phyloP scores from a whole-genome alignment of 805 yeast species.

The Candida oleophila region DNA sequence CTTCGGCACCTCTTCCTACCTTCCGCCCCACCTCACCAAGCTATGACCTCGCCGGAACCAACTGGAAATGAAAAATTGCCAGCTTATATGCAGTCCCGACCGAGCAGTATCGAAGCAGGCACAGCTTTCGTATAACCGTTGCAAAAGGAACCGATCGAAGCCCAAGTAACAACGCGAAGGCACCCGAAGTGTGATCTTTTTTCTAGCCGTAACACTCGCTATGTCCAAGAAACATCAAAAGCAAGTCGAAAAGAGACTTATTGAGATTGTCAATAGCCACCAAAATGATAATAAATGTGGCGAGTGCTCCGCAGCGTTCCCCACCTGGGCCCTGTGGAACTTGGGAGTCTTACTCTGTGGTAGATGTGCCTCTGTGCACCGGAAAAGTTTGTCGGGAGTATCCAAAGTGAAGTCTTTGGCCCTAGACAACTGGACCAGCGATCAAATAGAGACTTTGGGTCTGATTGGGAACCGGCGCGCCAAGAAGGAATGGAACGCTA shows the following conservation, averaged over 20 bases:
- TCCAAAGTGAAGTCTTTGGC: conserved; percentile 72
- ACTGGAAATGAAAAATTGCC: too few relatives aligned
- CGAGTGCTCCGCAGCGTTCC: conserved; percentile 68
- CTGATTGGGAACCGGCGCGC: conserved; percentile 64
- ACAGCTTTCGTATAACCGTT: too few relatives aligned
- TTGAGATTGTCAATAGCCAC: conserved; percentile 56
- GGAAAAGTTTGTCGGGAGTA: conserved; percentile 47
- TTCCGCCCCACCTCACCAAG: too few relatives aligned
- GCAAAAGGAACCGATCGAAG: too few relatives aligned
- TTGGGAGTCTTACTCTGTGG: conserved; percentile 80
- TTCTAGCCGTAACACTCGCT: not conserved
- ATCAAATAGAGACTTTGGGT: conserved; percentile 48
- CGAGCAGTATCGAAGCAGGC: too few relatives aligned
- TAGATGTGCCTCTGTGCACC: conserved; percentile 78
- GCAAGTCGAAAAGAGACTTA: conserved; percentile 49
- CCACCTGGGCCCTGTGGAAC: conserved; percentile 54
- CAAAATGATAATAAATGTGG: conserved; percentile 73
- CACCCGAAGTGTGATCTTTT: not conserved
- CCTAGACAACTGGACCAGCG: conserved; percentile 64
- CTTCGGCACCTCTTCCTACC: too few relatives aligned
- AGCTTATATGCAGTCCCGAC: too few relatives aligned
- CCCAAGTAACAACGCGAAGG: too few relatives aligned
- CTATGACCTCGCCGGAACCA: too few relatives aligned
- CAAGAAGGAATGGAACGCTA: conserved; percentile 64
- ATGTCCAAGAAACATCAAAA: conserved; percentile 40